Conservation (phyloP, 2,329 filamentous ascomycete genomes). For the Metarhizium sp. region DNA sequence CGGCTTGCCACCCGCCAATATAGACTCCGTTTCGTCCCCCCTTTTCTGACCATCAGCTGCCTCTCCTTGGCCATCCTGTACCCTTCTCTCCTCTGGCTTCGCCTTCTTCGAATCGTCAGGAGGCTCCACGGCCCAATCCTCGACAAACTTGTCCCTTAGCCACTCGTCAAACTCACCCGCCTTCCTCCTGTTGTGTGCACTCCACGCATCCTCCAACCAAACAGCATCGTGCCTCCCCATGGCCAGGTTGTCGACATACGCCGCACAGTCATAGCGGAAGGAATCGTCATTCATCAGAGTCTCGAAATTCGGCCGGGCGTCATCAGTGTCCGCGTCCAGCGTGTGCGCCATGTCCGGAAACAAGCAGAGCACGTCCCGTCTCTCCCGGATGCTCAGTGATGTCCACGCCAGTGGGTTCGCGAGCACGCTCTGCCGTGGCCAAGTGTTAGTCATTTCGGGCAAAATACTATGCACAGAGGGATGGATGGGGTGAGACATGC, state of each 20-base stretch:
- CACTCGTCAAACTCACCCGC: constrained; percentile 41
- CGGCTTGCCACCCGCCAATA: not conserved
- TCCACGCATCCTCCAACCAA: constrained; percentile 44
- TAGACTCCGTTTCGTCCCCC: not conserved
- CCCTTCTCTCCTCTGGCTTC: not conserved
- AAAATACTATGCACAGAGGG: not conserved
- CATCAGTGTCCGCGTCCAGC: constrained; percentile 21
- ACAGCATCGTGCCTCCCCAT: constrained; percentile 40
- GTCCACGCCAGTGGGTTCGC: constrained; percentile 30
- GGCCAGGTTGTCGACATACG: constrained; percentile 35
- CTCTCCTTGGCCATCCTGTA: not conserved
- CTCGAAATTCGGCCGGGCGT: constrained; percentile 30
- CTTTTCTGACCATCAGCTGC: not conserved
- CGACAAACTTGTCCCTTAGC: constrained; percentile 33
- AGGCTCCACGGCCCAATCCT: constrained; percentile 36
- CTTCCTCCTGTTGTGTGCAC: constrained; percentile 38
- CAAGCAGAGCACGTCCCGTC: constrained; percentile 25
- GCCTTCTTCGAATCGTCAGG: constrained; percentile 20
- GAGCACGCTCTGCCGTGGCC: constrained; percentile 22
- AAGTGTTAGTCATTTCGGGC: not conserved
- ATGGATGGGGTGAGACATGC: constrained; percentile 13
- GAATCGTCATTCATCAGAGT: constrained; percentile 36
- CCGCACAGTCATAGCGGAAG: constrained; percentile 36
- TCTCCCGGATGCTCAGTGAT: constrained; percentile 22
- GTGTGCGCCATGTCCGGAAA: constrained; percentile 30